Conservation (phyloP, 371 early-diverging fungal genomes). For the Apophysomyces variabilis region DNA sequence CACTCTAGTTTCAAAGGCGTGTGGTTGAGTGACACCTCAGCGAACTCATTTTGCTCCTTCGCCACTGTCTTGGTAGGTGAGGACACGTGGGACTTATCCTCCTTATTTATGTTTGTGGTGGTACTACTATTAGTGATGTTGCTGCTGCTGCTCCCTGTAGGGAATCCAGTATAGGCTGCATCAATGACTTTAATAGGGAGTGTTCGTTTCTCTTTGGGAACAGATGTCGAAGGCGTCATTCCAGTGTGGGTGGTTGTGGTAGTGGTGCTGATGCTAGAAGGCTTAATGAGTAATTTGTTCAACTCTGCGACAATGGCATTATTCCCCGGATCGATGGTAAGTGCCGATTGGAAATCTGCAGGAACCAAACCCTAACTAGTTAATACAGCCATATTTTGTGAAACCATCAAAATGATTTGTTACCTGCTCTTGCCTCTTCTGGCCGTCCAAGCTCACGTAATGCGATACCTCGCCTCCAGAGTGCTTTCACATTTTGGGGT, state of each 20-base stretch:
- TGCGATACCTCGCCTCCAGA: slow-evolving; percentile 83
- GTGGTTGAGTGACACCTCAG: not conserved
- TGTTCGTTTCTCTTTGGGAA: slow-evolving; percentile 6
- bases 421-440: slow-evolving; percentile 65
- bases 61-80: not conserved
- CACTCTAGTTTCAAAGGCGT: slow-evolving; percentile 26
- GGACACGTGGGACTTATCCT: not conserved
- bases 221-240: no score
- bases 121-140: no score
- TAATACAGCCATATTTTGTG: not conserved
- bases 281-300: slow-evolving; percentile 35
- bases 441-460: slow-evolving; percentile 60
- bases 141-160: not conserved
- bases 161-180: slow-evolving; percentile 18
- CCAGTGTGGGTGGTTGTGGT: not conserved
- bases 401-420: not conserved
- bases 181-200: slow-evolving; percentile 40
- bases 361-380: not conserved
- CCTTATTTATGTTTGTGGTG: no score
- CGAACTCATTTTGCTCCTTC: slow-evolving; percentile 2
- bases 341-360: slow-evolving; percentile 66
- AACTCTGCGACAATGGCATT: slow-evolving; percentile 68
- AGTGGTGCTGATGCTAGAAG: not conserved
- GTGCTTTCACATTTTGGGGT: slow-evolving; percentile 78
- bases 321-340: slow-evolving; percentile 74